Evolutionary conservation across 2,329 filamentous ascomycete genomes (phyloP), one percentile per base, ranked within the genome.

Genomic region (Xylariales sp.): DNA sequence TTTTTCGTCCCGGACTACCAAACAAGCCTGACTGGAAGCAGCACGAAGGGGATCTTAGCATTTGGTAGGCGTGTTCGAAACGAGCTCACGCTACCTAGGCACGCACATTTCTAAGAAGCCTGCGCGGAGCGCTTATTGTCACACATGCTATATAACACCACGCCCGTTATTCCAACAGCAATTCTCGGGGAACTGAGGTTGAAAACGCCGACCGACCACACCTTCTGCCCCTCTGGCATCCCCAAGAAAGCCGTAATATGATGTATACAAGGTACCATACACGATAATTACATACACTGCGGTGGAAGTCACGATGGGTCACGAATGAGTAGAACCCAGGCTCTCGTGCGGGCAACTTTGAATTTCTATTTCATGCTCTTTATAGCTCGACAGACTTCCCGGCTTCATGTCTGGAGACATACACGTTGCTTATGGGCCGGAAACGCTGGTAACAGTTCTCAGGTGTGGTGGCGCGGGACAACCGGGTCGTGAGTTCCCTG

Each of bases 231-330:
- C 50, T 81, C 71, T 57, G 81, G 88, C 18, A 88, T 80, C 49
- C 86, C 78, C 5, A 77, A 76, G 55, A 80, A 78, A 11, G 76
- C 74, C 13, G 70, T 69, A 81, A 80, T 50, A 79, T 66, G 53
- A 80, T 68, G 32, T 38, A 38, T 6, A n/a, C n/a, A 33, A 7
- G 5, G 19, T 38, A 17, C 72, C 62, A 52, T 76, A 77, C 38
- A 77, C 54, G 44, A 76, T 80, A 39, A 80, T 78, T 65, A 83
- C 75, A 62, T 85, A 87, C 17, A 86, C 64, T 20, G 74, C 76
- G 3, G 80, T 66, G 5, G 85, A 60, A 11, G 81, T 55, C 18
- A 87, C 81, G 49, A 87, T 87, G 3, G 83, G 83, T 88, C 83
- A 40, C 65, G 64, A 66, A 87, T 83, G 5, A 88, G 70, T 36